These are phyloP conservation scores for Colletotrichum salicis DNA, from an alignment of 2,329 filamentous ascomycete species.

Conservation along the genomic window DNA sequence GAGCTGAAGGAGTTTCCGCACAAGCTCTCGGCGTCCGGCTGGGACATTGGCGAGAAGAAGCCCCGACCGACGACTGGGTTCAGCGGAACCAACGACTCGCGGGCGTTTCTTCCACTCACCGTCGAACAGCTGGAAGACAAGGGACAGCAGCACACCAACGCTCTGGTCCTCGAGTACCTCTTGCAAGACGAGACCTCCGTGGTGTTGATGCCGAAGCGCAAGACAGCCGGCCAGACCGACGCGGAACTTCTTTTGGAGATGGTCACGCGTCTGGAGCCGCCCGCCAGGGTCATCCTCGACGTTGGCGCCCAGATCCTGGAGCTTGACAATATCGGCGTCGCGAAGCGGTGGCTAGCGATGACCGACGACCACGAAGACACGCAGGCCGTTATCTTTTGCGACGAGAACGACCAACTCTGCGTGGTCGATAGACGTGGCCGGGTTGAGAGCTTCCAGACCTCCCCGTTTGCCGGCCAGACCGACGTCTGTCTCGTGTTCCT, in stretches of 20 bases:
- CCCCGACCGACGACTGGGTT: constrained; percentile 70
- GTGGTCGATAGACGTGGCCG: constrained; percentile 61
- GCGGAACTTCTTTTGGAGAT: constrained; percentile 56
- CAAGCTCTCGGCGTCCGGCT: constrained; percentile 74
- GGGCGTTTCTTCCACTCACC: constrained; percentile 64
- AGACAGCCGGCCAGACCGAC: constrained; percentile 40
- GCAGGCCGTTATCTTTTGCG: constrained; percentile 67
- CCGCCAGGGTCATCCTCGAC: constrained; percentile 72
- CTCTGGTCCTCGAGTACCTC: constrained; percentile 69
- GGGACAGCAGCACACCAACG: constrained; percentile 72
- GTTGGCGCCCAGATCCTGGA: constrained; percentile 78
- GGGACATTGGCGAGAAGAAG: constrained; percentile 68
- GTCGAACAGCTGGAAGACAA: constrained; percentile 66
- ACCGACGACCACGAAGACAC: constrained; percentile 33
- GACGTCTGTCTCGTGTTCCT: constrained; percentile 73
- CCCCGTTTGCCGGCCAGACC: constrained; percentile 66
- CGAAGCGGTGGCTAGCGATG: constrained; percentile 60
- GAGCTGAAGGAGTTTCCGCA: constrained; percentile 70
- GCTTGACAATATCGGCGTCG: constrained; percentile 66
- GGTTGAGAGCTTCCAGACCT: constrained; percentile 63
- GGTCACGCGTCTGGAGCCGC: constrained; percentile 50
- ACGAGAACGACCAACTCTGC: constrained; percentile 63
- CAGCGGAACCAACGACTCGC: constrained; percentile 75
- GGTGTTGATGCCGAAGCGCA: constrained; percentile 38
- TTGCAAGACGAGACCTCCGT: constrained; percentile 63